Evolutionary conservation across 192 early-diverging fungal species (phyloP).

Genomic region (Physocladia obscura): DNA sequence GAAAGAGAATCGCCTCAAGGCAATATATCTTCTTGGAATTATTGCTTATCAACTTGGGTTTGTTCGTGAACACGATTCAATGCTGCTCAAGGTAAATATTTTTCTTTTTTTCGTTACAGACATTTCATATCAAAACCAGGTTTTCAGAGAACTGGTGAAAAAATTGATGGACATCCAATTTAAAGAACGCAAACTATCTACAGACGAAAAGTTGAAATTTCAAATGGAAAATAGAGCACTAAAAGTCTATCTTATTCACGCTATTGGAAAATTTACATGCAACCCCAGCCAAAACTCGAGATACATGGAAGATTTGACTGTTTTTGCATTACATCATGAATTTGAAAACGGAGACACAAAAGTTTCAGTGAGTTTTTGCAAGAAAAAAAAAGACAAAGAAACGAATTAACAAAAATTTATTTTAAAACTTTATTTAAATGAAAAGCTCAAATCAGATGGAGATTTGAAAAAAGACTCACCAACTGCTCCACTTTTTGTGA

Average conservation of each 20-base stretch:
- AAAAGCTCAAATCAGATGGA: conserved; percentile 17
- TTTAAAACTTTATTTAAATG: background rate
- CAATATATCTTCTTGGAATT: conserved; percentile 52
- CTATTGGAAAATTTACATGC: conserved; percentile 52
- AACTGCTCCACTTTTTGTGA: conserved; percentile 34
- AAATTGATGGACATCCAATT: conserved; percentile 49
- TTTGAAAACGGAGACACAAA: conserved; percentile 44
- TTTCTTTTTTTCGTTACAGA: background rate
- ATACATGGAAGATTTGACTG: conserved; percentile 47
- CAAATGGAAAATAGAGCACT: conserved; percentile 31
- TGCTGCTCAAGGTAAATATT: conserved; percentile 40
- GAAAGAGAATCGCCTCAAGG: conserved; percentile 52
- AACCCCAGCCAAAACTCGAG: conserved; percentile 35
- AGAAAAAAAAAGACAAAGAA: background rate
- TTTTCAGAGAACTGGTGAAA: conserved; percentile 48
- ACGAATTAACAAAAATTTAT: background rate
- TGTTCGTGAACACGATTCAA: conserved; percentile 47
- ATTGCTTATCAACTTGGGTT: conserved; percentile 43
- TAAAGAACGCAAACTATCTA: conserved; percentile 34
- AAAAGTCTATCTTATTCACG: conserved; percentile 50
- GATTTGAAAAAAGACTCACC: conserved; percentile 5
- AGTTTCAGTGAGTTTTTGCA: background rate
- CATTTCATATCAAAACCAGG: conserved; percentile 34
- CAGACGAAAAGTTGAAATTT: conserved; percentile 12
- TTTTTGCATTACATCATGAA: conserved; percentile 51